Evolutionary conservation across 345 rosid species (phyloP).

Genomic region (Sisymbrium altissimum): DNA sequence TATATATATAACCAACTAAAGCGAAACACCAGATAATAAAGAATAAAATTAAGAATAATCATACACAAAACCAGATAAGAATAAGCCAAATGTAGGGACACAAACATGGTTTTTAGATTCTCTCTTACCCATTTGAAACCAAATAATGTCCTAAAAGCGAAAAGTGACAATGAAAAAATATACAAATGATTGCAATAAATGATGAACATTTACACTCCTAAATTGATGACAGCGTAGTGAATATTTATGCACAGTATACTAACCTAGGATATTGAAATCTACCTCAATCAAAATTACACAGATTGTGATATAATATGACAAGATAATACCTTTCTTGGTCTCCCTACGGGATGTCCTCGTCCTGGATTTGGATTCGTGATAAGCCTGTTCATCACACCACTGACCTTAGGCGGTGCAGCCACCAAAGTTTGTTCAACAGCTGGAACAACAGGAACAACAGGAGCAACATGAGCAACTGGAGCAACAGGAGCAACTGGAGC

Average conservation of each 20-base stretch:
- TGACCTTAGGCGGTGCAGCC: slow-evolving; percentile 34
- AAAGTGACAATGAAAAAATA: too few relatives aligned
- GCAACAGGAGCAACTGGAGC: slow-evolving; percentile 13
- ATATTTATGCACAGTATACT: too few relatives aligned
- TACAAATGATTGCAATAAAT: too few relatives aligned
- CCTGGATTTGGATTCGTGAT: slow-evolving; percentile 29
- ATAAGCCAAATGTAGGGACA: too few relatives aligned
- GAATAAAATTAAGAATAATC: not conserved
- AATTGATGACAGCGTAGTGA: too few relatives aligned
- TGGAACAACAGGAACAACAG: slow-evolving; percentile 1
- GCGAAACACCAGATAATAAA: slow-evolving; percentile 1
- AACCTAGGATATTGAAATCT: too few relatives aligned
- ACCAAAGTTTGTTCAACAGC: not conserved
- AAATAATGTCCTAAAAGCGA: too few relatives aligned
- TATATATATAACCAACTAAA: not conserved
- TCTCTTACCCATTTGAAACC: too few relatives aligned
- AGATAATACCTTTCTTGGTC: slow-evolving; percentile 57
- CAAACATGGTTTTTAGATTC: too few relatives aligned
- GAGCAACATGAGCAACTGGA: slow-evolving; percentile 17
- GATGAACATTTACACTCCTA: too few relatives aligned
- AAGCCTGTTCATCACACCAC: slow-evolving; percentile 25
- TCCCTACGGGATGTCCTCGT: slow-evolving; percentile 52
- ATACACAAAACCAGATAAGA: slow-evolving; percentile 4
- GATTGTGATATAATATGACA: not conserved
- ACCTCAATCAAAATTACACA: too few relatives aligned